A percentile compares a stretch with the other conserved stretches of the same genome.
Evolutionary conservation across 2,329 filamentous ascomycete species (phyloP).

Genomic region (Fusarium proliferatum): DNA sequence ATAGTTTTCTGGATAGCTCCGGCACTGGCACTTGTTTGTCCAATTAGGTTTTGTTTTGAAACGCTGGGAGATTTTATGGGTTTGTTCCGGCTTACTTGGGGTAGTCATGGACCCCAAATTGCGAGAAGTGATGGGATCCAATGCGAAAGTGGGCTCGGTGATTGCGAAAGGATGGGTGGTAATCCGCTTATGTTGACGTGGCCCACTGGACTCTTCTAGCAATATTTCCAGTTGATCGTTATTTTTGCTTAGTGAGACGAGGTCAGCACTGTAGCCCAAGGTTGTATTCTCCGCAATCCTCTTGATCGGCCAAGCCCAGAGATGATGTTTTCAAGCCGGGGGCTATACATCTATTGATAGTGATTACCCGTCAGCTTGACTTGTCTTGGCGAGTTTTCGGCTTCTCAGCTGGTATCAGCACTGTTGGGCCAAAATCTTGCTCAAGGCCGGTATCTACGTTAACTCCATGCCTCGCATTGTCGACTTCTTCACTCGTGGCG

Average conservation of each 20-base stretch:
- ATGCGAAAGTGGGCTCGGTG: background rate
- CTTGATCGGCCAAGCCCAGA: constrained; percentile 1
- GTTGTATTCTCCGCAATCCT: background rate
- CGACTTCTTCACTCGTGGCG: constrained; percentile 7
- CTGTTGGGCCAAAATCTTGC: constrained; percentile 36
- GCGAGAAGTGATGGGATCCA: background rate
- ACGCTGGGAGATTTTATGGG: background rate
- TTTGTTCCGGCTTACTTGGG: background rate
- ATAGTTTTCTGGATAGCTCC: background rate
- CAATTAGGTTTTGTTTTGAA: background rate
- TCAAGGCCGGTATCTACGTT: constrained; percentile 24
- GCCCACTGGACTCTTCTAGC: background rate
- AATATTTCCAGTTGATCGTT: background rate
- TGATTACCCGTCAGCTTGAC: background rate
- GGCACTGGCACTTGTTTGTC: background rate
- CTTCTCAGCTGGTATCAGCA: constrained; percentile 16
- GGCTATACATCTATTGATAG: background rate
- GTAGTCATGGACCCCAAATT: background rate
- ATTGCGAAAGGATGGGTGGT: background rate
- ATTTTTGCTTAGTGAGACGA: constrained; percentile 20
- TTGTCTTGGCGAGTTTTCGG: background rate
- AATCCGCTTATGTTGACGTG: constrained; percentile 15
- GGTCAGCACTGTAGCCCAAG: background rate
- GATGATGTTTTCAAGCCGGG: background rate
- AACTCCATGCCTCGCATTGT: constrained; percentile 2